phyloP scores from a whole-genome alignment of 139 green algal genomes.

The Astrephomene gubernaculifera region DNA sequence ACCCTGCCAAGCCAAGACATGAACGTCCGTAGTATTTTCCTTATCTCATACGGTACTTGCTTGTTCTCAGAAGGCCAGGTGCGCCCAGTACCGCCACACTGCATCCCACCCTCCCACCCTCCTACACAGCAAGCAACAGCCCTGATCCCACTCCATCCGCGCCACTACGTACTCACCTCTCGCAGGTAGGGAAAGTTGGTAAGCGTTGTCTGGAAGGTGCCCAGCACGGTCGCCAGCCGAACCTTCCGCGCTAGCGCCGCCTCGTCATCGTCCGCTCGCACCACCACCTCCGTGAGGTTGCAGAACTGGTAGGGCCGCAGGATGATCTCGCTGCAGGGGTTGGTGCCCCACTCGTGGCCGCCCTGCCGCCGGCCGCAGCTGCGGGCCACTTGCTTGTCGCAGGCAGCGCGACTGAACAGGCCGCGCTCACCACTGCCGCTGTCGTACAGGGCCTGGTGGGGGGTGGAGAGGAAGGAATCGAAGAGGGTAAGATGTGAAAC shows the following conservation, averaged over 20 bases:
- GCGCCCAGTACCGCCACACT: too few relatives aligned
- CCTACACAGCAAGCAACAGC: too few relatives aligned
- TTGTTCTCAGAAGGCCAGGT: too few relatives aligned
- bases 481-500: not conserved
- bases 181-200: constrained; percentile 47
- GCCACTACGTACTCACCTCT: constrained; percentile 4
- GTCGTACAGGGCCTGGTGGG: constrained; percentile 41
- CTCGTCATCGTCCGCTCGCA: constrained; percentile 44
- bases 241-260: constrained; percentile 53
- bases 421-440: constrained; percentile 60
- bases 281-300: constrained; percentile 64
- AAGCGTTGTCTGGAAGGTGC: constrained; percentile 61
- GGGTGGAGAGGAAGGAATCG: not conserved
- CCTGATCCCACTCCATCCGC: too few relatives aligned
- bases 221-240: constrained; percentile 48
- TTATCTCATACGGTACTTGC: too few relatives aligned
- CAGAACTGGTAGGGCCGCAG: constrained; percentile 64
- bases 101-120: too few relatives aligned
- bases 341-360: constrained; percentile 52
- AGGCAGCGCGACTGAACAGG: constrained; percentile 57
- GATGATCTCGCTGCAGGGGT: constrained; percentile 66
- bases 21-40: too few relatives aligned
- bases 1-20: too few relatives aligned
- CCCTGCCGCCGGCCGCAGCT: constrained; percentile 37
- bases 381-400: constrained; percentile 32